Percentiles rank a stretch among this genome's conserved stretches.
These are phyloP conservation scores for Neofusicoccum ribis DNA, from an alignment of 2,329 filamentous ascomycete species.

Conservation along the genomic window DNA sequence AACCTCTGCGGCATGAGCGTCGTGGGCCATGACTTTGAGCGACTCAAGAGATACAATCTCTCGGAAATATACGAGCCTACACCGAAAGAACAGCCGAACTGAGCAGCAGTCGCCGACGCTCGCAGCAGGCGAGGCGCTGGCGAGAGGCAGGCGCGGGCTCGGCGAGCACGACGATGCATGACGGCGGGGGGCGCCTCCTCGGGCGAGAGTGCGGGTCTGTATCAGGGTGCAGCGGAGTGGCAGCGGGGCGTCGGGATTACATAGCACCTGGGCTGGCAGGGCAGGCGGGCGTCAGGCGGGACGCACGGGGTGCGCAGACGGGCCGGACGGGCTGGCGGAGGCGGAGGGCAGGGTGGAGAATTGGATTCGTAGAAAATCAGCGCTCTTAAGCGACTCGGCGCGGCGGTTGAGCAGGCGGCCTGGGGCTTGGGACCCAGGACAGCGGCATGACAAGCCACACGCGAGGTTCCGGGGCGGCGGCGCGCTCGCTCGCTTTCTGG, in stretches of 20 bases:
- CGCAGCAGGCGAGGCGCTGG: not conserved
- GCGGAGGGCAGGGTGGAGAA: slow-evolving; percentile 9
- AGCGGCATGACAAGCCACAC: slow-evolving; percentile 13
- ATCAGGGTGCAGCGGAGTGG: slow-evolving; percentile 1
- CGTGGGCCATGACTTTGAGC: slow-evolving; percentile 71
- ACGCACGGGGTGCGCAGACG: not conserved
- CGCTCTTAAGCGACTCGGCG: not conserved
- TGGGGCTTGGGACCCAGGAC: not conserved
- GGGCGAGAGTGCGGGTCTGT: not conserved
- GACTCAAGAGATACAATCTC: slow-evolving; percentile 75
- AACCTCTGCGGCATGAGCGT: slow-evolving; percentile 78
- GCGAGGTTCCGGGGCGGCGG: slow-evolving; percentile 8
- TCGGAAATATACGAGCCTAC: slow-evolving; percentile 67
- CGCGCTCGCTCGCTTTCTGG: slow-evolving; percentile 18
- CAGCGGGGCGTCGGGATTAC: not conserved
- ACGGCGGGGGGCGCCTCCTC: not conserved
- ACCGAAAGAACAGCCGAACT: slow-evolving; percentile 31
- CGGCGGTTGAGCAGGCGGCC: not conserved
- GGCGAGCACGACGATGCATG: not conserved
- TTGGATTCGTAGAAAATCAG: slow-evolving; percentile 4
- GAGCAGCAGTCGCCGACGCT: not conserved
- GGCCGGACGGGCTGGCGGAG: slow-evolving; percentile 5
- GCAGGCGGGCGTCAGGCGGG: not conserved
- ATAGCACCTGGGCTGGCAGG: not conserved
- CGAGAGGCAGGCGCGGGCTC: no score